Evolutionary conservation across 1,139 yeast species (phyloP), one percentile per base, ranked within the genome.

Genomic region (Pichia sp.): DNA sequence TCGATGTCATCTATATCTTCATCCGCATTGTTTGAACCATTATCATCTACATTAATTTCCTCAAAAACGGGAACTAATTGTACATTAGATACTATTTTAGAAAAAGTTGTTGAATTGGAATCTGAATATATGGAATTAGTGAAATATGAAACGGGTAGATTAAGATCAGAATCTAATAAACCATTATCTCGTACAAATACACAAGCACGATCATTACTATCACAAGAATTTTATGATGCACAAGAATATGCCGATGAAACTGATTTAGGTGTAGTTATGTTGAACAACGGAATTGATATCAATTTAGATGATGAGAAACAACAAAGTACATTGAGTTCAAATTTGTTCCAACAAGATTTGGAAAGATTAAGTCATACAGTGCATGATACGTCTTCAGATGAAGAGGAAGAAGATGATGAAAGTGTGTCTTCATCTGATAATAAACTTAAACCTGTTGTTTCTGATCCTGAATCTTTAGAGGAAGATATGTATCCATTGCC

Each of bases 211-310:
- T 62, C 69, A 1, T 41, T 64, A 10, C 49, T 70, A 54, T 52
- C 74, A 5, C 74, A 69, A 35, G 85, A 79, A 40, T 83, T 76
- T 55, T 80, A 61, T 53, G 93, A 83, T 60, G 94, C 93, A 2
- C 68, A 68, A 35, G 89, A 82, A 35, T 68, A 68, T 42, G 59
- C 70, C 13, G 80, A 69, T 39, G 69, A 60, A 38, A 41, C 60
- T 33, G 53, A 48, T 30, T 50, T 47, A 14, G 59, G 59, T 19
- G 66, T 64, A 21, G 59, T 62, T 25, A 55, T 64, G 52, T 52
- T 64, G 11, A 49, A 45, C 21, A 46, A 47, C 18, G 46, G 37
- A 6, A 34, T 37, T 23, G 21, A 28, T 26, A 28, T 30, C 20
- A 32, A 38, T 16, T 31, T 27, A 5, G 26, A 23, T 18, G 33